Percentiles rank a stretch among this genome's conserved stretches.
phyloP scores from a whole-genome alignment of 257 asterid species.

The Solanum peruvianum region DNA sequence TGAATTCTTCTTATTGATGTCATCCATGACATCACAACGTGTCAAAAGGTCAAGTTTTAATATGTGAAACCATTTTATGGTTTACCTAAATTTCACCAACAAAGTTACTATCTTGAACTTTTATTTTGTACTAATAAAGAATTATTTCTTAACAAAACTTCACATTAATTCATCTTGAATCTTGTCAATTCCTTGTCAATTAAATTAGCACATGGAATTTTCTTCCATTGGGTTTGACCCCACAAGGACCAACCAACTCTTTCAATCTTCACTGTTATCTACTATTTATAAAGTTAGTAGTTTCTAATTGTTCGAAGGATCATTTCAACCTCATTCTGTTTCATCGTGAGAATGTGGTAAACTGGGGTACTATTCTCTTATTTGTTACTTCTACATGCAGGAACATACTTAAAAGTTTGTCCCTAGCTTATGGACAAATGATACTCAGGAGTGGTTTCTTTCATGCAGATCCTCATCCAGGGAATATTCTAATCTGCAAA shows the following conservation, averaged over 20 bases:
- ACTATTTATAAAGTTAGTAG: background rate
- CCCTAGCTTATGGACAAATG: constrained; percentile 96
- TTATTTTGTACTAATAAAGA: background rate
- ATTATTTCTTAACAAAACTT: no score
- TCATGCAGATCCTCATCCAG: constrained; percentile 99
- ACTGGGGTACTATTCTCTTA: background rate
- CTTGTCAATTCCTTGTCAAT: background rate
- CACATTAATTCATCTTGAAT: background rate
- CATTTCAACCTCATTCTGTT: background rate
- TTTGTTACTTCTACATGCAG: constrained; percentile 23
- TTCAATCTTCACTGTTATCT: background rate
- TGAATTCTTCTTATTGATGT: background rate
- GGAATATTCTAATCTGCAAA: constrained; percentile 85
- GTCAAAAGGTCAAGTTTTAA: background rate
- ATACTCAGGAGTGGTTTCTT: constrained; percentile 91
- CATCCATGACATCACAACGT: background rate
- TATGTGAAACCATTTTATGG: background rate
- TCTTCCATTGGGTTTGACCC: background rate
- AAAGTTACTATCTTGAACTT: background rate
- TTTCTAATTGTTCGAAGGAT: background rate
- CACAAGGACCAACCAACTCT: background rate
- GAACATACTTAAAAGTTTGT: constrained; percentile 80
- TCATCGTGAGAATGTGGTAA: background rate
- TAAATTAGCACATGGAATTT: background rate
- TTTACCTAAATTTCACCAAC: background rate